Evolutionary conservation across 2,329 filamentous ascomycete species (phyloP).

Genomic region (Cladophialophora carrionii): DNA sequence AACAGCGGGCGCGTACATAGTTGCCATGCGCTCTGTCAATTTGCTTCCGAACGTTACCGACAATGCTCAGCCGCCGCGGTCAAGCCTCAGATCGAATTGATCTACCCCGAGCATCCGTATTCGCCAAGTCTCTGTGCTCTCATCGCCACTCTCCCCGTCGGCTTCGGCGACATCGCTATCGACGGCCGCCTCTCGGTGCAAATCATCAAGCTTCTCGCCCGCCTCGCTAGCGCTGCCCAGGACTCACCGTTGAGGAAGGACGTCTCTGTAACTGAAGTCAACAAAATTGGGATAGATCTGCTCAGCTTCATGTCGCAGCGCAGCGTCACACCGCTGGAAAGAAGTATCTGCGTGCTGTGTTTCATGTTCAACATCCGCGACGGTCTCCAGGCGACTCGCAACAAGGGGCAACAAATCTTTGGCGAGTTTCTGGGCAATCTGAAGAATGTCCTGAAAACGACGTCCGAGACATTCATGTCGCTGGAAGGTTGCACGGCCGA

Average conservation of each 20-base stretch:
- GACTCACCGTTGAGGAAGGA: background rate
- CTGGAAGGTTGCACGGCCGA: background rate
- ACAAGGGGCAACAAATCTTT: slow-evolving; percentile 1
- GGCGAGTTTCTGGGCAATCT: background rate
- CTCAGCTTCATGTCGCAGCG: background rate
- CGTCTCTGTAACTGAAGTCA: background rate
- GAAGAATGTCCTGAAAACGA: background rate
- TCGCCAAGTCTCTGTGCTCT: background rate
- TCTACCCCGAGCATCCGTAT: background rate
- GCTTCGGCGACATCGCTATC: slow-evolving; percentile 1
- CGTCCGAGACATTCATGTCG: slow-evolving; percentile 1
- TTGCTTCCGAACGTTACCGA: background rate
- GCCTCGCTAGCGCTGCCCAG: background rate
- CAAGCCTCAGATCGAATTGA: background rate
- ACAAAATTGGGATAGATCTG: background rate
- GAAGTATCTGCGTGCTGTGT: background rate
- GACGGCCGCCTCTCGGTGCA: background rate
- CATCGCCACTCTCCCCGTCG: background rate
- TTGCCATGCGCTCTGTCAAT: slow-evolving; percentile 3
- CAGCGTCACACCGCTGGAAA: background rate
- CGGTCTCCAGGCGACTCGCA: background rate
- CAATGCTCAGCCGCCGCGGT: background rate
- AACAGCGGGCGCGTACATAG: background rate
- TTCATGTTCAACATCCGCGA: slow-evolving; percentile 1
- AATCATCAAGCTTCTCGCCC: background rate